Conservation (phyloP, 345 rosid genomes). For the Gossypioides kirkii region DNA sequence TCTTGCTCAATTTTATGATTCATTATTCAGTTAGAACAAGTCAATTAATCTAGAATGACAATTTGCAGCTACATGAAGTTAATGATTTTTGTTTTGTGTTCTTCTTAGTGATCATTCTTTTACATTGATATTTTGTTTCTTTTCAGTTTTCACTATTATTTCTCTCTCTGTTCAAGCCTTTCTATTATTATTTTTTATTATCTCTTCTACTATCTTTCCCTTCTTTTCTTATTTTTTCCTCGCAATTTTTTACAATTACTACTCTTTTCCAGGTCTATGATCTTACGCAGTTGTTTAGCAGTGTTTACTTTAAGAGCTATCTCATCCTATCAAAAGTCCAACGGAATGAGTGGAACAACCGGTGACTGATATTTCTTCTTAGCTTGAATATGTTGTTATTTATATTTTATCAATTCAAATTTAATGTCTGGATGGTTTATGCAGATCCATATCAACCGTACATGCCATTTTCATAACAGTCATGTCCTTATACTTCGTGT, state of each 20-base stretch:
- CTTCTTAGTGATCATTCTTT: neutral
- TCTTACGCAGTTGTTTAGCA: slow-evolving; percentile 45
- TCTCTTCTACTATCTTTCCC: neutral
- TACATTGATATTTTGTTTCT: neutral
- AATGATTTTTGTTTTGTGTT: neutral
- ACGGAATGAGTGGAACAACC: slow-evolving; percentile 62
- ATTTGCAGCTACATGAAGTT: neutral
- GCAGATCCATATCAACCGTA: slow-evolving; percentile 58
- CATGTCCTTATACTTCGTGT: slow-evolving; percentile 57
- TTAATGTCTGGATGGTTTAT: slow-evolving; percentile 6
- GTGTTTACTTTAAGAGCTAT: slow-evolving; percentile 53
- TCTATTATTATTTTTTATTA: neutral
- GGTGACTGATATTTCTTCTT: slow-evolving; percentile 31
- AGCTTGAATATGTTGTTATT: neutral
- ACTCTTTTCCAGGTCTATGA: slow-evolving; percentile 48
- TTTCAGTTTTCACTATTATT: neutral
- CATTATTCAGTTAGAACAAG: neutral
- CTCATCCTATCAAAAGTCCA: slow-evolving; percentile 38
- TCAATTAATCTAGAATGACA: neutral
- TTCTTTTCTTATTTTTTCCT: neutral
- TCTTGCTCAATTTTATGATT: slow-evolving; percentile 1
- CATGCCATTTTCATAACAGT: slow-evolving; percentile 60
- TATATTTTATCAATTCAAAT: neutral
- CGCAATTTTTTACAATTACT: neutral
- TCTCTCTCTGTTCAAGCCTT: neutral